Evolutionary conservation across 2,329 filamentous ascomycete genomes (phyloP).

Genomic region (Cladorrhinum sp.): DNA sequence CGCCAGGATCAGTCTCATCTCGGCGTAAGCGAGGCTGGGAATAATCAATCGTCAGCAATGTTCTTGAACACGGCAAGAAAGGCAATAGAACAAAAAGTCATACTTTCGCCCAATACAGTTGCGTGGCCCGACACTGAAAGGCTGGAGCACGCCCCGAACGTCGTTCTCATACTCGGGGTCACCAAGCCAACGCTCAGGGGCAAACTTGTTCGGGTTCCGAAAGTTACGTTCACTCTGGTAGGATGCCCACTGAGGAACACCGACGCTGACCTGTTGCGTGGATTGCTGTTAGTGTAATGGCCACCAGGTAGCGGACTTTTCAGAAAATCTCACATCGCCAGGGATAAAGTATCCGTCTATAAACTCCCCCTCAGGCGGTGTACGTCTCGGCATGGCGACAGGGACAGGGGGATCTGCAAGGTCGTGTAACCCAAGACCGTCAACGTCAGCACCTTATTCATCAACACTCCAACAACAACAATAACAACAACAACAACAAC

Average conservation of each 20-base stretch:
- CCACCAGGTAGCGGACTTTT: too few relatives aligned
- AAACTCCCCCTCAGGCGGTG: constrained; percentile 17
- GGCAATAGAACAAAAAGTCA: constrained; percentile 10
- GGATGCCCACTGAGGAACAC: constrained; percentile 33
- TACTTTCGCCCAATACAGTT: constrained; percentile 43
- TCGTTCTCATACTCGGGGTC: constrained; percentile 25
- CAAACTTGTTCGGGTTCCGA: constrained; percentile 32
- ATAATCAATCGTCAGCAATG: too few relatives aligned
- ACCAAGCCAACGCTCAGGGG: constrained; percentile 38
- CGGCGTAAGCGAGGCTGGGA: constrained; percentile 41
- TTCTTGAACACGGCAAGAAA: too few relatives aligned
- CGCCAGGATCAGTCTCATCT: constrained; percentile 47
- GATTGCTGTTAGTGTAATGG: too few relatives aligned
- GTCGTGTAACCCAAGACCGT: too few relatives aligned
- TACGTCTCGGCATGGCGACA: constrained; percentile 10
- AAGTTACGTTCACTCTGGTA: constrained; percentile 36
- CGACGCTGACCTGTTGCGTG: too few relatives aligned
- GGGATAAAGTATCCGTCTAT: constrained; percentile 22
- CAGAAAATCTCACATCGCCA: too few relatives aligned
- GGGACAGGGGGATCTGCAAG: constrained; percentile 10
- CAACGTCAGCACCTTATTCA: too few relatives aligned
- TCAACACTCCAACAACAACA: not conserved
- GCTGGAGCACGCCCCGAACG: constrained; percentile 33
- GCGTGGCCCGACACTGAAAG: constrained; percentile 39
- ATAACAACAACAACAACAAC: not conserved